Conservation (phyloP, 2,329 filamentous ascomycete genomes). For the Lecanicillium sp. region DNA sequence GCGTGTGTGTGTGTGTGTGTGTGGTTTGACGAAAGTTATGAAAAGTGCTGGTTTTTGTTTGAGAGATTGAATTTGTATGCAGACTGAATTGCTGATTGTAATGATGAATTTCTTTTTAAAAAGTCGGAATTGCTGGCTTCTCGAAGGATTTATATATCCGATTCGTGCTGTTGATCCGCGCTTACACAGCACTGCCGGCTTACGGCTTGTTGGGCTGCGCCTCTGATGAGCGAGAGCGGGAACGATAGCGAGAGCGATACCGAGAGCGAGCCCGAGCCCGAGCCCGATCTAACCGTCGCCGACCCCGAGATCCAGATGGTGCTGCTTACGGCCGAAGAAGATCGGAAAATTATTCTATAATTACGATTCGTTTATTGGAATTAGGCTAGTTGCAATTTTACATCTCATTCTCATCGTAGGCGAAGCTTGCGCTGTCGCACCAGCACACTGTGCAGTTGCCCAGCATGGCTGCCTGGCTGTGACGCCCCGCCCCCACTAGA, state of each 20-base stretch:
- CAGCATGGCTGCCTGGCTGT: slow-evolving; percentile 8
- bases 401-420: not conserved
- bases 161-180: not conserved
- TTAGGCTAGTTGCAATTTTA: no score
- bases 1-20: not conserved
- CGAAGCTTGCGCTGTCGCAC: not conserved
- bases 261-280: slow-evolving; percentile 1
- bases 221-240: not conserved
- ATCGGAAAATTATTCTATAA: no score
- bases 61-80: not conserved
- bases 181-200: not conserved
- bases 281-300: not conserved
- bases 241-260: slow-evolving; percentile 7
- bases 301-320: not conserved
- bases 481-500: slow-evolving; percentile 7
- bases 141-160: not conserved
- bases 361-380: no score
- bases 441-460: not conserved
- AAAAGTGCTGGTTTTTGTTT: no score
- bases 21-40: not conserved
- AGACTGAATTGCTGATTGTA: not conserved
- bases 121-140: not conserved
- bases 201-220: not conserved
- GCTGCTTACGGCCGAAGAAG: not conserved
- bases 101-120: not conserved